Conservation (phyloP, 352 stramenopile species). For the Blastocystis sp. region DNA sequence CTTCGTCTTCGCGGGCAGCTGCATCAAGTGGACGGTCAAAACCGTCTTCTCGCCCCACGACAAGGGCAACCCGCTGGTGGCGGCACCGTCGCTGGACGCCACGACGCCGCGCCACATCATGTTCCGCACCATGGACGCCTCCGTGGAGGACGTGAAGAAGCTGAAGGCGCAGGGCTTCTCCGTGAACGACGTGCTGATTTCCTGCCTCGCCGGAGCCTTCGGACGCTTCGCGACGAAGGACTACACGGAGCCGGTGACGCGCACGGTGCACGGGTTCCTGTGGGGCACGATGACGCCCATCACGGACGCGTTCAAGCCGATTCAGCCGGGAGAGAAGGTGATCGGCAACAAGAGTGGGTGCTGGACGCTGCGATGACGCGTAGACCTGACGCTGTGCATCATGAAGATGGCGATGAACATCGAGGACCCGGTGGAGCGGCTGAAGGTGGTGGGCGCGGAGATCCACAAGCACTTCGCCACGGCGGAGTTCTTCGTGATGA, state of each 20-base stretch:
- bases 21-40: background rate
- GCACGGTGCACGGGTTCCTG: constrained; percentile 19
- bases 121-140: constrained; percentile 28
- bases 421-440: constrained; percentile 9
- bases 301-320: background rate
- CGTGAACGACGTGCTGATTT: constrained; percentile 62
- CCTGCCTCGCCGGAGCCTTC: constrained; percentile 16
- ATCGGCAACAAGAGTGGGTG: constrained; percentile 25
- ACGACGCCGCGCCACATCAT: constrained; percentile 21
- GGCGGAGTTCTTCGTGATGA: constrained; percentile 28
- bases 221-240: background rate
- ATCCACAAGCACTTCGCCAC: background rate
- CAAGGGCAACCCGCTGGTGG: constrained; percentile 7
- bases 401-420: constrained; percentile 30
- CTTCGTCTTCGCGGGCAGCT: constrained; percentile 6
- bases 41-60: constrained; percentile 5
- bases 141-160: constrained; percentile 6
- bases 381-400: constrained; percentile 51
- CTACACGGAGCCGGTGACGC: background rate
- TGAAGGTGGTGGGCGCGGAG: background rate
- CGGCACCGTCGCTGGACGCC: background rate
- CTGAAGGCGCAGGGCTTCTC: constrained; percentile 24
- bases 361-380: no score
- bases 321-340: background rate
- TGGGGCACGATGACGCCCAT: constrained; percentile 48